phyloP scores from a whole-genome alignment of 2,329 filamentous ascomycete genomes.

The Aspergillus clavatus region DNA sequence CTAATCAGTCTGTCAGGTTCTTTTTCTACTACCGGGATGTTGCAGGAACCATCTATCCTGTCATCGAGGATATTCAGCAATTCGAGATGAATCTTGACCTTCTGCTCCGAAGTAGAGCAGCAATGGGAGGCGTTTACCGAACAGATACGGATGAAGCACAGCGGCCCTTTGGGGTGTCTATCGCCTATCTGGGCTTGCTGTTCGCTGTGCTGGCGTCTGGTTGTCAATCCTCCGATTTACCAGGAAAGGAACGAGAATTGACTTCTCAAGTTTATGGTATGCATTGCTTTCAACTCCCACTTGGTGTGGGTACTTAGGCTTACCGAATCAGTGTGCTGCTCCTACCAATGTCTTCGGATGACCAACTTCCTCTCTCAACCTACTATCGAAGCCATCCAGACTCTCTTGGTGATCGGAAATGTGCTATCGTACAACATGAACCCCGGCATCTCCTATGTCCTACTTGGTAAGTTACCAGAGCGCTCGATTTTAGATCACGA shows the following conservation, averaged over 20 bases:
- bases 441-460: constrained; percentile 58
- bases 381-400: constrained; percentile 58
- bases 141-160: constrained; percentile 47
- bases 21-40: constrained; percentile 56
- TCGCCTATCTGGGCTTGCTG: constrained; percentile 56
- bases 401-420: constrained; percentile 58
- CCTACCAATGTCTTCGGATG: constrained; percentile 60
- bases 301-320: constrained; percentile 16
- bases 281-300: constrained; percentile 12
- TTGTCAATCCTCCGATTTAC: constrained; percentile 55
- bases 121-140: constrained; percentile 40
- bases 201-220: constrained; percentile 61
- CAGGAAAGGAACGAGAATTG: constrained; percentile 56
- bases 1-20: constrained; percentile 36
- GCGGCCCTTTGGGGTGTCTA: constrained; percentile 52
- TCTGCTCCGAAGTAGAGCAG: constrained; percentile 50
- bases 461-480: constrained; percentile 41
- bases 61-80: constrained; percentile 51
- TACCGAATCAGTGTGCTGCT: constrained; percentile 52
- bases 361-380: constrained; percentile 61
- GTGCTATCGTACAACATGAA: constrained; percentile 62
- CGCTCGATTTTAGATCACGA: background rate
- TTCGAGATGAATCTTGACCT: constrained; percentile 53
- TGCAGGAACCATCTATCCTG: constrained; percentile 57
- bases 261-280: constrained; percentile 60